Evolutionary conservation across 78 protist species (phyloP), one percentile per base, ranked within the genome.

Genomic region (Reticulomyxa filosa): DNA sequence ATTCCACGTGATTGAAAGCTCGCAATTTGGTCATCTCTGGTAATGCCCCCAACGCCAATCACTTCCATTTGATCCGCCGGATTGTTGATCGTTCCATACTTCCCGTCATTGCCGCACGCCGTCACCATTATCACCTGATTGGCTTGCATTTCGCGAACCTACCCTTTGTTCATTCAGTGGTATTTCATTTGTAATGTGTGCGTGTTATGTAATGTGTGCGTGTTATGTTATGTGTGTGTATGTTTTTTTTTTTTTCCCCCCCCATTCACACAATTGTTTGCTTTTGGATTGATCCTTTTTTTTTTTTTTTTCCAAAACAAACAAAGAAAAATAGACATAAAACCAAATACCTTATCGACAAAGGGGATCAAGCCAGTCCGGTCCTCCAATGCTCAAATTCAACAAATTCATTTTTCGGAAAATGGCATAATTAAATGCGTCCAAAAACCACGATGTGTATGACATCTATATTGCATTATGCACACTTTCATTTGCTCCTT

Each of bases 11-110:
- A 59, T 10, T 10, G 25, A 46, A 59, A 59, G 38, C 10, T 59
- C 8, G 65, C 65, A 7, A 59, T 10, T 6, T 26, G 8, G 65
- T 59, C 30, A 46, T 59, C 65, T 27, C 25, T 38, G 38, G 10
- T 59, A 6, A 59, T 17, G 34, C 38, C 10, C 30, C 65, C 65
- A 6, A 59, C 61, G 38, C 94, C 98, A 29, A 92, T 77, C 1
- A 92, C 98, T 46, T 86, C 89, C 27, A 39, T 63, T 62, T 75
- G 84, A 55, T 88, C 95, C 0, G 84, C 97, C 0, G 98, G 98
- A 51, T 88, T 86, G 80, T 79, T 87, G 20, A 84, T 36, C 29
- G 95, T 92, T 25, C 89, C 57, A 59, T 25, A 59, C n/a, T 8
- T 13, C 38, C 65, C 65, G 25, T 59, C 65, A 27, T 59, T 59